Evolutionary conservation across 2,329 filamentous ascomycete genomes (phyloP), one percentile per base, ranked within the genome.

Genomic region (Calonectria pseudoturangicola): DNA sequence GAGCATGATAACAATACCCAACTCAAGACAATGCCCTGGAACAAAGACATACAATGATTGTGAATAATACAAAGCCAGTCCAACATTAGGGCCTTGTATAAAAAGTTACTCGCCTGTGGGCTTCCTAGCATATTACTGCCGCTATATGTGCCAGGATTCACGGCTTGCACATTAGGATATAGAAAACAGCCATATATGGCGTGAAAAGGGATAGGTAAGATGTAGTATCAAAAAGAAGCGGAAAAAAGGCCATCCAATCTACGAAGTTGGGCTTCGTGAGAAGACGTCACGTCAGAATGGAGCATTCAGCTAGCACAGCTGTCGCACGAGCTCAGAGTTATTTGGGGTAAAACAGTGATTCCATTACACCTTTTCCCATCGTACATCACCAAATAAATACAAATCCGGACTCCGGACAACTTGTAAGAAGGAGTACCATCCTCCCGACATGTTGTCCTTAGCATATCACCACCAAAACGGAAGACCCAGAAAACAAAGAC

Each of bases 371-470:
- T 25, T 39, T 30, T 60, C 36, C 54, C 39, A 27, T 27, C 54
- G 21, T 60, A 43, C 54, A 39, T 21, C 33, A 41, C n/a, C 28
- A 18, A 58, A 41, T 6, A 58, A 60, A 60, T 60, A 60, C 54
- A 60, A 60, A 18, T 15, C 25, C 16, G 54, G 54, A 28, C 13
- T 21, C 21, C 21, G 21, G 21, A 21, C 21, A 21, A 16, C 15
- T 15, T 12, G 54, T 12, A 27, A 21, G 54, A 60, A 36, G 33
- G 33, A 36, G 7, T 36, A 10, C 12, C 6, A 60, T 15, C 16
- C 13, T 21, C 28, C 21, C 7, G 10, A 27, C 33, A 41, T 10
- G 1, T 27, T 3, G 36, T 39, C 54, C 54, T 28, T 33, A 36
- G 15, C 58, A 15, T 12, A 15, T 15, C 6, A 47, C 10, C 50